Evolutionary conservation across 2,329 filamentous ascomycete genomes (phyloP).

Genomic region (Beauveria brongniartii): DNA sequence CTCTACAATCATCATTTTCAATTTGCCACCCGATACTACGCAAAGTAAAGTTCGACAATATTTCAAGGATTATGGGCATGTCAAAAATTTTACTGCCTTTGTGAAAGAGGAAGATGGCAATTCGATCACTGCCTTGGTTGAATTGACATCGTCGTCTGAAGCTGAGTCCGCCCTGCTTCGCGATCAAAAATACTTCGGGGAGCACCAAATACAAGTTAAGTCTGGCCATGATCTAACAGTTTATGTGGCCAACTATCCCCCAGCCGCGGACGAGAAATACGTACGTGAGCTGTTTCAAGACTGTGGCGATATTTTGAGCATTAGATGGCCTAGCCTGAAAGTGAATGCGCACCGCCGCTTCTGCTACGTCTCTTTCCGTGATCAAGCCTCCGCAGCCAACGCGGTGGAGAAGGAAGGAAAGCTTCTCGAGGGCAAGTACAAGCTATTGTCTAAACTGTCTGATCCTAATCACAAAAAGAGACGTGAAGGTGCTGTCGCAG

Average conservation of each 20-base stretch:
- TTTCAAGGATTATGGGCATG: conserved; percentile 81
- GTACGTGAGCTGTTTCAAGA: conserved; percentile 61
- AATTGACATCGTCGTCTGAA: conserved; percentile 76
- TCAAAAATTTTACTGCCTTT: conserved; percentile 64
- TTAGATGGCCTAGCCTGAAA: conserved; percentile 87
- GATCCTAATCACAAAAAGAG: conserved; percentile 71
- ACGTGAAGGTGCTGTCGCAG: conserved; percentile 72
- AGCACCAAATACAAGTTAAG: conserved; percentile 63
- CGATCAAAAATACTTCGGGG: conserved; percentile 71
- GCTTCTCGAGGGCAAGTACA: conserved; percentile 58
- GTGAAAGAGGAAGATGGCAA: conserved; percentile 55
- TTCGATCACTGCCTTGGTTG: conserved; percentile 66
- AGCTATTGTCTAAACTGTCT: conserved; percentile 72
- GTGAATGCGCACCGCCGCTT: conserved; percentile 84
- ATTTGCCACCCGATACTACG: conserved; percentile 61
- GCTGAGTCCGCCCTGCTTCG: conserved; percentile 73
- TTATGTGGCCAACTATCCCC: conserved; percentile 86
- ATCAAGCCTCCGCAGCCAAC: conserved; percentile 56
- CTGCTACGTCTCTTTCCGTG: conserved; percentile 88
- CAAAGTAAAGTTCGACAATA: conserved; percentile 76
- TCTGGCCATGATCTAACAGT: conserved; percentile 73
- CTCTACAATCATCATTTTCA: conserved; percentile 72
- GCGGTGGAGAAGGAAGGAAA: conserved; percentile 68
- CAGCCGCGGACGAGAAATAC: conserved; percentile 62
- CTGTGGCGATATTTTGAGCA: conserved; percentile 74